A percentile compares a stretch with the other conserved stretches of the same genome.
phyloP scores from a whole-genome alignment of 768 basidiomycete species.

The Rhizopogon vinicolor region DNA sequence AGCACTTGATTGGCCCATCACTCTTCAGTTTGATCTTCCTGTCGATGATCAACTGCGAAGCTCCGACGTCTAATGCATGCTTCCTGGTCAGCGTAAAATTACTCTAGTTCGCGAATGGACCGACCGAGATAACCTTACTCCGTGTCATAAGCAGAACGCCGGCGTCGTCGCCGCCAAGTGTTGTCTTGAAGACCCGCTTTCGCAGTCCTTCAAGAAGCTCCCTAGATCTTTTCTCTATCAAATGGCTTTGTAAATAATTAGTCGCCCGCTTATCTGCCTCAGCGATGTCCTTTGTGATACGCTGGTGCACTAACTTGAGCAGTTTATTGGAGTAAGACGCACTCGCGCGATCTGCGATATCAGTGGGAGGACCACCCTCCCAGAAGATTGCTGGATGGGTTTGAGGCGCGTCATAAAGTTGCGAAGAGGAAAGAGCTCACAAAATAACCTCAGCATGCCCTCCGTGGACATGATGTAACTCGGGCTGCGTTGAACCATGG shows the following conservation, averaged over 20 bases:
- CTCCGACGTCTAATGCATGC: conserved; percentile 30
- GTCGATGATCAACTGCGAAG: conserved; percentile 37
- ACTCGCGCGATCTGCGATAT: conserved; percentile 49
- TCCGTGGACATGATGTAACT: conserved; percentile 50
- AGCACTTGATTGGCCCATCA: conserved; percentile 35
- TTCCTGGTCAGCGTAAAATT: background rate
- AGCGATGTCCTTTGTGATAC: conserved; percentile 39
- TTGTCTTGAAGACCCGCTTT: conserved; percentile 52
- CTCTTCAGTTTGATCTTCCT: conserved; percentile 46
- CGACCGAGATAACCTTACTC: conserved; percentile 54
- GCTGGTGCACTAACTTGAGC: conserved; percentile 32
- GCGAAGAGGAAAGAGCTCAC: conserved; percentile 12
- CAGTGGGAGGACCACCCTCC: conserved; percentile 42
- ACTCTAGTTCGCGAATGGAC: background rate
- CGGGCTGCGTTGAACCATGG: conserved; percentile 47
- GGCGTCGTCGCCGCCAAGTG: conserved; percentile 43
- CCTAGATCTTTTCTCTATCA: conserved; percentile 20
- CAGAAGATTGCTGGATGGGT: conserved; percentile 24
- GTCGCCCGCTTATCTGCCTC: conserved; percentile 48
- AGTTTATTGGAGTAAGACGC: conserved; percentile 39
- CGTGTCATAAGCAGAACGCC: conserved; percentile 48
- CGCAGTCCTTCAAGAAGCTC: conserved; percentile 53
- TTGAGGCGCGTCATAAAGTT: conserved; percentile 2
- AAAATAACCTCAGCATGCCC: conserved; percentile 25
- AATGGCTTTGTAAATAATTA: background rate